Evolutionary conservation across 2,329 filamentous ascomycete genomes (phyloP), one percentile per base, ranked within the genome.

Genomic region (Aureobasidium subglaciale): DNA sequence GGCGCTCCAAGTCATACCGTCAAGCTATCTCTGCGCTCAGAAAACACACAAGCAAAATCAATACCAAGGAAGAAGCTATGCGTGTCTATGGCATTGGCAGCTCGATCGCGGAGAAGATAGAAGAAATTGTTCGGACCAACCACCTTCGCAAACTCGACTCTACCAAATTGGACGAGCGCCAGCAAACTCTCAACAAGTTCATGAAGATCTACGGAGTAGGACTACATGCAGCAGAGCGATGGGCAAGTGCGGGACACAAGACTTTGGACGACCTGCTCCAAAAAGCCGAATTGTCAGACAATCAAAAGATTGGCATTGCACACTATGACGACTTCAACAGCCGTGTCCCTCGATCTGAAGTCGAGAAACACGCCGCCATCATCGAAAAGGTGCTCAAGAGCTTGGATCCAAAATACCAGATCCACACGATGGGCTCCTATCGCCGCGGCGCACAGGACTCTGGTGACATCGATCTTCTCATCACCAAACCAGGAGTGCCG

Each of bases 361-460:
- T 96, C 5, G 79, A 82, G 57, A 77, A 79, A 0, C 82, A 96
- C 25, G 88, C 83, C 0, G 73, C 71, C 0, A 73, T 86, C 40
- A 86, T 96, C 15, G 78, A 74, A 48, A 71, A 71, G 7, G 77
- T 80, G 0, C 80, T 89, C 1, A 71, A 73, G 5, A 65, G 67
- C 7, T 74, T 91, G 22, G 88, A 95, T 64, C 67, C 75, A 0
- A 67, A 69, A 0, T 82, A 91, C 56, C 76, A 90, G 67, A 73
- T 89, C 56, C 87, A 90, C 45, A 79, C 95, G 45, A 85, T 86
- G 42, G 92, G 92, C 1, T 95, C 88, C 57, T 96, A 95, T 67
- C 83, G 92, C 22, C 83, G 92, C 27, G 91, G 92, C 16, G 81
- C 88, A 4, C 70, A 78, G 27, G 80, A 79, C 50, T 93, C 84